These are phyloP conservation scores for Hamamelis virginiana DNA, from an alignment of 164 flowering plant genomes.

Conservation along the genomic window DNA sequence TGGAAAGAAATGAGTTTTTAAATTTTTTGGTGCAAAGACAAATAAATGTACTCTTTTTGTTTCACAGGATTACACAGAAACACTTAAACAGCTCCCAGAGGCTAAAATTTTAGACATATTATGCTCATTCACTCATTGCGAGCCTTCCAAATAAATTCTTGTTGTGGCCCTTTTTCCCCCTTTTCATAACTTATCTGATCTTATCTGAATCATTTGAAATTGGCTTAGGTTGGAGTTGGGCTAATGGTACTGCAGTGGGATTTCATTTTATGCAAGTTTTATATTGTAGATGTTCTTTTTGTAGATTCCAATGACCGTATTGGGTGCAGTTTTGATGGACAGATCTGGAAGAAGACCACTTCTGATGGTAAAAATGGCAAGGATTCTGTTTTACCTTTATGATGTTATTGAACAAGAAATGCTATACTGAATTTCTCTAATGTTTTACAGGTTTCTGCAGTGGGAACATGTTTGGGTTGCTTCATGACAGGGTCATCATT, in stretches of 20 bases:
- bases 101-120: slow-evolving; percentile 33
- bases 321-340: slow-evolving; percentile 64
- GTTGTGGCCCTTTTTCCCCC: neutral
- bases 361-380: slow-evolving; percentile 46
- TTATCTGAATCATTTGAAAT: too few species aligned
- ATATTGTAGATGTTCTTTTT: slow-evolving; percentile 18
- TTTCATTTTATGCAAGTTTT: too few species aligned
- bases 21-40: neutral
- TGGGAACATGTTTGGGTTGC: slow-evolving; percentile 86
- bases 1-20: too few species aligned
- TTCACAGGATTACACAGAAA: slow-evolving; percentile 37
- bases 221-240: too few species aligned
- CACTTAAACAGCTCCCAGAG: slow-evolving; percentile 25
- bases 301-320: slow-evolving; percentile 68
- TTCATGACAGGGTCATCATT: slow-evolving; percentile 57
- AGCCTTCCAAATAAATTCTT: too few species aligned
- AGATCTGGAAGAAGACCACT: too few species aligned
- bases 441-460: too few species aligned
- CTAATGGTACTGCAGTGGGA: too few species aligned
- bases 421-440: neutral
- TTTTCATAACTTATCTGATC: slow-evolving; percentile 2
- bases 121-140: slow-evolving; percentile 38
- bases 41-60: neutral
- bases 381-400: neutral
- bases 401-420: too few species aligned